Percentiles rank a stretch among this genome's conserved stretches.
phyloP scores from a whole-genome alignment of 2,329 filamentous ascomycete species.

The Colletotrichum chrysophilum region DNA sequence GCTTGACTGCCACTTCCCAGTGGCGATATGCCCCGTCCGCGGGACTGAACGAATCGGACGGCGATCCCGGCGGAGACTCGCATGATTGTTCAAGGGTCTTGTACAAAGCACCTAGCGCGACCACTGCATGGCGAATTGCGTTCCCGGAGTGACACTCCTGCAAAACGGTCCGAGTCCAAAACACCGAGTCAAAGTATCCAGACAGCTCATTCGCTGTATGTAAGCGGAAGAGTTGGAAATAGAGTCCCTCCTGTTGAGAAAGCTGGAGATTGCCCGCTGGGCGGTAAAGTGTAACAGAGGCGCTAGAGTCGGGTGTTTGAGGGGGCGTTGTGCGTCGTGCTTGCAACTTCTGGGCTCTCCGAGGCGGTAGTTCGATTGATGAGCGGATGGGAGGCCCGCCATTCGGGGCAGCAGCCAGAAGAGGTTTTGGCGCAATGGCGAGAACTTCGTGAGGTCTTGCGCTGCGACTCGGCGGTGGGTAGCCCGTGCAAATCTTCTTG shows the following conservation, averaged over 20 bases:
- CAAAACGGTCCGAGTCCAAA: slow-evolving; percentile 68
- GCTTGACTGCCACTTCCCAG: slow-evolving; percentile 64
- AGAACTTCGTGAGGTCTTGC: slow-evolving; percentile 51
- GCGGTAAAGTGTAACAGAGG: slow-evolving; percentile 41
- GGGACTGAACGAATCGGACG: slow-evolving; percentile 35
- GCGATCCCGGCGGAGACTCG: slow-evolving; percentile 55
- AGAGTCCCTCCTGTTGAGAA: slow-evolving; percentile 56
- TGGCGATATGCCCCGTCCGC: slow-evolving; percentile 51
- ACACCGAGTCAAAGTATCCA: slow-evolving; percentile 69
- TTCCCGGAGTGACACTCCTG: slow-evolving; percentile 67
- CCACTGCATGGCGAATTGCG: slow-evolving; percentile 68
- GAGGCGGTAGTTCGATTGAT: slow-evolving; percentile 18
- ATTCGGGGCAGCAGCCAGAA: slow-evolving; percentile 25
- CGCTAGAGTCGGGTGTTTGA: slow-evolving; percentile 32
- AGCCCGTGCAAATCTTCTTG: slow-evolving; percentile 64
- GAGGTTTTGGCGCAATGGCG: slow-evolving; percentile 54
- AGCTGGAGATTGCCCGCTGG: slow-evolving; percentile 53
- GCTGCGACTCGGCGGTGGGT: slow-evolving; percentile 60
- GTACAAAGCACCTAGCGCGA: slow-evolving; percentile 70
- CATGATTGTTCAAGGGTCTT: slow-evolving; percentile 67
- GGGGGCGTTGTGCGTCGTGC: slow-evolving; percentile 32
- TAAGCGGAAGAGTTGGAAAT: slow-evolving; percentile 66
- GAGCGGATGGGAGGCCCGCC: slow-evolving; percentile 23
- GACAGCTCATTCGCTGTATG: slow-evolving; percentile 68
- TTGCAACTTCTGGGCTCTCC: slow-evolving; percentile 15